phyloP scores from a whole-genome alignment of 495 filamentous ascomycete species.

The Podospora appendiculata region DNA sequence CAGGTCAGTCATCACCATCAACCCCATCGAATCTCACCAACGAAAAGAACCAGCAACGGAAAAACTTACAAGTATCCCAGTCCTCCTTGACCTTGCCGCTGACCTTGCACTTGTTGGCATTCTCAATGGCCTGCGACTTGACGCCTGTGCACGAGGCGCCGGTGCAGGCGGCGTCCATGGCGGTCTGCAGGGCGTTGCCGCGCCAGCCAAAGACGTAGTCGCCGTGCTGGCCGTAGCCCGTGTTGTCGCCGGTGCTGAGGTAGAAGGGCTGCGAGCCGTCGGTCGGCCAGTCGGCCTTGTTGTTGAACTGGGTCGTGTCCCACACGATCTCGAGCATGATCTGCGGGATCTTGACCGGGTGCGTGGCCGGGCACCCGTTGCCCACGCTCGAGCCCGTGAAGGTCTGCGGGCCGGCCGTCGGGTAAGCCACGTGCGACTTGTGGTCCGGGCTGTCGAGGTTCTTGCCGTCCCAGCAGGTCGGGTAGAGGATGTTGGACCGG shows the following conservation, averaged over 20 bases:
- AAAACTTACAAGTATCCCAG: slow-evolving; percentile 38
- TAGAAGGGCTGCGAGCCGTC: slow-evolving; percentile 36
- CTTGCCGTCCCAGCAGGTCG: slow-evolving; percentile 60
- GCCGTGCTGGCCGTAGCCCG: slow-evolving; percentile 13
- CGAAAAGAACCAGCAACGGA: too few relatives aligned
- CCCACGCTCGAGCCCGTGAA: slow-evolving; percentile 25
- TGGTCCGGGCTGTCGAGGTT: slow-evolving; percentile 48
- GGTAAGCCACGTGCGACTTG: slow-evolving; percentile 52
- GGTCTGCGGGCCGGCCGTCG: slow-evolving; percentile 40
- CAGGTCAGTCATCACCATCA: too few relatives aligned
- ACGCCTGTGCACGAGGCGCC: slow-evolving; percentile 32
- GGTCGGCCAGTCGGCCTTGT: slow-evolving; percentile 37
- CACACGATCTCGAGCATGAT: slow-evolving; percentile 55
- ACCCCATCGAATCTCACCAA: too few relatives aligned
- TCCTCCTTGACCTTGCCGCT: slow-evolving; percentile 31
- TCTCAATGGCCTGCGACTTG: slow-evolving; percentile 30
- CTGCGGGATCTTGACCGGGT: slow-evolving; percentile 50
- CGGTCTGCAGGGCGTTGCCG: slow-evolving; percentile 32
- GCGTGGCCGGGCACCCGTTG: slow-evolving; percentile 42
- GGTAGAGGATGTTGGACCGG: slow-evolving; percentile 34
- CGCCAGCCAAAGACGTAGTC: slow-evolving; percentile 26
- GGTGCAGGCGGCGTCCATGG: slow-evolving; percentile 34
- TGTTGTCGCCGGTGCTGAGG: slow-evolving; percentile 8
- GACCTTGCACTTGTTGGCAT: slow-evolving; percentile 35
- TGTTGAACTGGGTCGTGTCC: slow-evolving; percentile 42